Base-by-base conservation (phyloP, 257 asterid species). In the Nicotiana tabacum region DNA sequence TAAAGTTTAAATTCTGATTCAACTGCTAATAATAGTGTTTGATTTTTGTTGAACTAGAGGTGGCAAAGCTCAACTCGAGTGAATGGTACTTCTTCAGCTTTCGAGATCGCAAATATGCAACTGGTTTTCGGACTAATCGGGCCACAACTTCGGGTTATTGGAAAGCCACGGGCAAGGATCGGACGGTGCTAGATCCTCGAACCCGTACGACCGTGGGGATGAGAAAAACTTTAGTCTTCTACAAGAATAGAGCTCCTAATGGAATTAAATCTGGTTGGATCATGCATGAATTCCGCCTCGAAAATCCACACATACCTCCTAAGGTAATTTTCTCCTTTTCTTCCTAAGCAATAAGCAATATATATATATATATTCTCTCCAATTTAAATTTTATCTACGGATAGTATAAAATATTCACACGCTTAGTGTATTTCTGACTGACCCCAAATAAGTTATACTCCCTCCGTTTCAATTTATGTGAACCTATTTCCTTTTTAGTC, bases 11-110 rank as follows among this genome's bases (percentile, higher is more conserved):
- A 9, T 43, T 3, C 1, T 8, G 2, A 0, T 0, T 9, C 0
- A 2, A 8, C 0, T 8, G 9, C 3, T 43, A 9, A n/a, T n/a
- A n/a, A n/a, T n/a, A n/a, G n/a, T n/a, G n/a, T n/a, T n/a, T n/a
- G 8, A 12, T 24, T 29, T 82, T 17, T 82, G 9, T 74, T 27
- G 3, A 27, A 60, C 0, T 51, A 95, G 98, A 93, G 57, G 87
- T 84, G 84, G 97, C 98, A 8, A 95, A 95, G 88, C 86, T 95
- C 88, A 93, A 93, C 55, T 88, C 98, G 0, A 89, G 39, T 1
- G 98, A 95, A 86, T 95, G 98, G 98, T 95, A 93, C 89, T 95
- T 95, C 92, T 95, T 95, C 77, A 93, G 93, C 85, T 93, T 93
- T 35, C 93, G 98, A 0, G 98, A 92, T 61, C 92, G 96, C 1